Evolutionary conservation across 2,329 filamentous ascomycete genomes (phyloP).

Genomic region (Aquanectria penicillioides): DNA sequence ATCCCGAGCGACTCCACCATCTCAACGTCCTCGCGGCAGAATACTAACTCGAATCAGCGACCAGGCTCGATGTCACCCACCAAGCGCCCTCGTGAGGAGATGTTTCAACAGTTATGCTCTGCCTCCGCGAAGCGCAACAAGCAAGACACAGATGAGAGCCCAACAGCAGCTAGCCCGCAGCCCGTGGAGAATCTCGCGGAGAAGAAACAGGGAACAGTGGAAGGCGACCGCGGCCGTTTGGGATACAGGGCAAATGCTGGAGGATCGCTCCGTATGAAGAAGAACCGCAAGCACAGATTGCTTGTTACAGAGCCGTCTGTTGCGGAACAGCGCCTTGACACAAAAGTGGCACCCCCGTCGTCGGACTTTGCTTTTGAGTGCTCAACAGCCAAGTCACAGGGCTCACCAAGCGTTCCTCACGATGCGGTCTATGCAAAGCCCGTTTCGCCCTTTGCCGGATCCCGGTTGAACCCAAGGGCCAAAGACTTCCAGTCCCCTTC

Average conservation of each 20-base stretch:
- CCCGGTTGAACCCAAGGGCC: slow-evolving; percentile 23
- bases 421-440: not conserved
- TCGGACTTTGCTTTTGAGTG: slow-evolving; percentile 28
- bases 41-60: not conserved
- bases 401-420: not conserved
- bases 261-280: slow-evolving; percentile 47
- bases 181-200: not conserved
- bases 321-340: slow-evolving; percentile 22
- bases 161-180: not conserved
- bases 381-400: not conserved
- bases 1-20: not conserved
- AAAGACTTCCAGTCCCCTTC: slow-evolving; percentile 38
- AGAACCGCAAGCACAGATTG: slow-evolving; percentile 40
- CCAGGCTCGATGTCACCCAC: slow-evolving; percentile 9
- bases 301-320: slow-evolving; percentile 28
- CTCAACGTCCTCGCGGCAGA: not conserved
- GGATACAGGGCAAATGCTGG: slow-evolving; percentile 43
- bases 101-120: slow-evolving; percentile 2
- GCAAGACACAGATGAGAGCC: not conserved
- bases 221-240: slow-evolving; percentile 25
- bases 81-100: slow-evolving; percentile 28
- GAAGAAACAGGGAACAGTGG: slow-evolving; percentile 17
- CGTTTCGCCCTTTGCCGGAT: not conserved
- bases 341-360: slow-evolving; percentile 17
- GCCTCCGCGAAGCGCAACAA: slow-evolving; percentile 29